Percentiles rank a stretch among this genome's conserved stretches.
Evolutionary conservation across 2,329 filamentous ascomycete species (phyloP).

Genomic region (Sporothrix sp.): DNA sequence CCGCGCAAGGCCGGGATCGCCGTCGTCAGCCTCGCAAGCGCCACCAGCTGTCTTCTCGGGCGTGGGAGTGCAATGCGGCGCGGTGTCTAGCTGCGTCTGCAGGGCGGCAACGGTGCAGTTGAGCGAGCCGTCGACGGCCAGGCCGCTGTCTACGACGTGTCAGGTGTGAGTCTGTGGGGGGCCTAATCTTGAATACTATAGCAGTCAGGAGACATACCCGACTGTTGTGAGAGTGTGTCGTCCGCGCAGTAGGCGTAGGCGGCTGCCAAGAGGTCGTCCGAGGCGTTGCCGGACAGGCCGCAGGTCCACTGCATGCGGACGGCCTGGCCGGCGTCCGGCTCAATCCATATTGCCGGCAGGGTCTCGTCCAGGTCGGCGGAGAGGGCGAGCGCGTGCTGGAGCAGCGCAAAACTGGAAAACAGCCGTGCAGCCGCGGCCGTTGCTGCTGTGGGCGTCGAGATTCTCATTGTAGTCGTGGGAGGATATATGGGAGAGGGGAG

Average conservation of each 20-base stretch:
- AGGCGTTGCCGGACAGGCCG: not conserved
- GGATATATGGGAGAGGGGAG: not conserved
- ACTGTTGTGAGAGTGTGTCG: constrained; percentile 5
- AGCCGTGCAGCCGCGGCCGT: not conserved
- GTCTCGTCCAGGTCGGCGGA: not conserved
- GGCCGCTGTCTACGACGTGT: not conserved
- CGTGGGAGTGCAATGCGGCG: constrained; percentile 5
- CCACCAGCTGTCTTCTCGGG: not conserved
- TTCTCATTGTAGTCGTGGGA: not conserved
- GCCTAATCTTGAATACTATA: too few species aligned
- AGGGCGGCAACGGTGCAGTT: constrained; percentile 10
- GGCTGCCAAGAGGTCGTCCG: constrained; percentile 5
- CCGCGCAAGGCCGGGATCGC: constrained; percentile 2
- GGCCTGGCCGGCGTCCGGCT: not conserved
- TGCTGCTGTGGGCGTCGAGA: not conserved
- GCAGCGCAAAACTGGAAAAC: not conserved
- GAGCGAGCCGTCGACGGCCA: constrained; percentile 3
- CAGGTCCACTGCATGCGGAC: too few species aligned
- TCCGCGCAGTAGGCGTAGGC: not conserved
- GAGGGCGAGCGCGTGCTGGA: not conserved
- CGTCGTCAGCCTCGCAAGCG: constrained; percentile 2
- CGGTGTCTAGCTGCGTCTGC: constrained; percentile 3
- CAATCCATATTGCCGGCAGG: constrained; percentile 1
- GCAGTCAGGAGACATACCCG: too few species aligned
- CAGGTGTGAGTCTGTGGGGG: too few species aligned